These are phyloP conservation scores for Venturia nashicola DNA, from an alignment of 2,329 filamentous ascomycete species.

Conservation along the genomic window DNA sequence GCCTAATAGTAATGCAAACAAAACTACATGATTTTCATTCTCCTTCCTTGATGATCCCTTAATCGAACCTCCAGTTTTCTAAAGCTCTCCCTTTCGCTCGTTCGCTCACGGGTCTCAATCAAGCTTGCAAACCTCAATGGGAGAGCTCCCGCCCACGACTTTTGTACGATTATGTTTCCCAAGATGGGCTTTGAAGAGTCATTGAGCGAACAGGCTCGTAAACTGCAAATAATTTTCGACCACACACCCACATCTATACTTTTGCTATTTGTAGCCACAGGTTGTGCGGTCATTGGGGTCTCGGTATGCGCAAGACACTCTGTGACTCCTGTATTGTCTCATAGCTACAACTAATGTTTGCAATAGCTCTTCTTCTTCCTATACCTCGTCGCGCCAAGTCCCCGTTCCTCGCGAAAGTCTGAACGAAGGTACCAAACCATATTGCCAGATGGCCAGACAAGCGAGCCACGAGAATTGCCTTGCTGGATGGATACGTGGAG, in stretches of 20 bases:
- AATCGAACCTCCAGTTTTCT: background rate
- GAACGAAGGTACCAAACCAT: slow-evolving; percentile 82
- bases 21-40: background rate
- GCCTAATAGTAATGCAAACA: background rate
- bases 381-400: slow-evolving; percentile 27
- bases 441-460: slow-evolving; percentile 47
- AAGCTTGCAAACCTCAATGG: background rate
- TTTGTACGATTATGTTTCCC: background rate
- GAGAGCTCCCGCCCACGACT: background rate
- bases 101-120: background rate
- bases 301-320: background rate
- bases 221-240: background rate
- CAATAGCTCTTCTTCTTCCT: slow-evolving; percentile 1
- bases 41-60: background rate
- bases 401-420: slow-evolving; percentile 58
- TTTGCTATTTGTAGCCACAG: background rate
- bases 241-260: background rate
- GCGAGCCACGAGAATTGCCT: slow-evolving; percentile 47
- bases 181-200: background rate
- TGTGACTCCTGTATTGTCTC: background rate
- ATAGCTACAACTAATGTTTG: background rate
- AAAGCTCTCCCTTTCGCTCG: background rate
- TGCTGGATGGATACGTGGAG: slow-evolving; percentile 79
- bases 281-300: background rate
- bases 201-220: background rate